A percentile compares a stretch with the other conserved stretches of the same genome.
Evolutionary conservation across 805 yeast species (phyloP).

Genomic region (Teunomyces aglyptinius): DNA sequence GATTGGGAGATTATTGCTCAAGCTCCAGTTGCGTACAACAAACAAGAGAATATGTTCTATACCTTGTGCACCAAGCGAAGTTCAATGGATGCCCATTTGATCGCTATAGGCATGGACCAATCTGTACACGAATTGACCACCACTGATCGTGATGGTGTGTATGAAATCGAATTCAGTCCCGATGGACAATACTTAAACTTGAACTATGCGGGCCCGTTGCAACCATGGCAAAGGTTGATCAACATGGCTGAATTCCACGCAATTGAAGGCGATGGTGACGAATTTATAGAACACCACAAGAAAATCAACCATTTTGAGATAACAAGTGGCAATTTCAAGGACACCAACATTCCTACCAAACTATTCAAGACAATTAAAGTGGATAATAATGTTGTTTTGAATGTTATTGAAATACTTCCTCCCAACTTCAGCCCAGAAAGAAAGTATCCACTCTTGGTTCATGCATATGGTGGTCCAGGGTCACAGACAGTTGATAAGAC

Average conservation of each 20-base stretch:
- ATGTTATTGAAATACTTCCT: slow-evolving; percentile 65
- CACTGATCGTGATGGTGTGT: slow-evolving; percentile 12
- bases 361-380: slow-evolving; percentile 31
- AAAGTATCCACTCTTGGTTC: slow-evolving; percentile 64
- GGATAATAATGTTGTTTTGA: slow-evolving; percentile 37
- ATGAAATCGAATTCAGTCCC: slow-evolving; percentile 16
- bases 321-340: slow-evolving; percentile 17
- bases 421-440: slow-evolving; percentile 43
- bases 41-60: slow-evolving; percentile 14
- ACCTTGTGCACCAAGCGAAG: slow-evolving; percentile 14
- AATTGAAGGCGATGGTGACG: slow-evolving; percentile 9
- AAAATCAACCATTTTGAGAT: slow-evolving; percentile 18
- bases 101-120: slow-evolving; percentile 5
- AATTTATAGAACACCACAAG: slow-evolving; percentile 12
- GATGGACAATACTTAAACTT: slow-evolving; percentile 23
- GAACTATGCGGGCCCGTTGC: slow-evolving; percentile 19
- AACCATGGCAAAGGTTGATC: slow-evolving; percentile 25
- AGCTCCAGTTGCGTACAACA: slow-evolving; percentile 16
- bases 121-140: slow-evolving; percentile 9
- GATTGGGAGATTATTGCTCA: slow-evolving; percentile 15
- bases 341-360: slow-evolving; percentile 52
- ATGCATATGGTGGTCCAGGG: slow-evolving; percentile 82
- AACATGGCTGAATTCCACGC: slow-evolving; percentile 17
- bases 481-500: slow-evolving; percentile 54
- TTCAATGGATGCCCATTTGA: slow-evolving; percentile 15